Base-by-base conservation (phyloP, 371 early-diverging fungal genomes). In the Entomophthora muscae region DNA sequence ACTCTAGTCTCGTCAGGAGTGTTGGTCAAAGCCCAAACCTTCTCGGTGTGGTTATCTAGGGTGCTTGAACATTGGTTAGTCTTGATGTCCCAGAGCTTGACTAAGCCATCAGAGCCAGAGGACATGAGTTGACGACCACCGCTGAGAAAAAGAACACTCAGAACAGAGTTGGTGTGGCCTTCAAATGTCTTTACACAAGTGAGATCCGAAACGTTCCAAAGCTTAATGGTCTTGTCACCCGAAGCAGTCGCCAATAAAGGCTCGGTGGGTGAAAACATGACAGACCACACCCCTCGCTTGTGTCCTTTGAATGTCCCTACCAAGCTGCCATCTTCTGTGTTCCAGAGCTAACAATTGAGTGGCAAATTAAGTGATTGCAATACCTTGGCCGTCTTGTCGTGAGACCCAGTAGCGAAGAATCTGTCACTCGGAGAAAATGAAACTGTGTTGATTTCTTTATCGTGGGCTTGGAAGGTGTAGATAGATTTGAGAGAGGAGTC, bases 361-460 rank as follows among this genome's bases (percentile, higher is more conserved):
- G 52, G 23, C 51, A 10, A 63, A 53, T 30, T 17, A 55, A 12
- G 27, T 23, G 10, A 42, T 42, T 42, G 10, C 0, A 12, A 27
- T 24, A 95, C 68, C 76, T 93, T 95, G 66, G 91, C 93, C 0
- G 92, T 85, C 74, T 92, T 96, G 75, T 99, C 99, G 71, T 95
- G 95, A 29, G 96, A 93, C 23, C 90, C 98, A 3, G 95, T 91
- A 0, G 94, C 98, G 77, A 98, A 91, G 17, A 89, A 68, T 61
- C 84, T 82, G 71, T 94, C 91, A 73, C 93, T 93, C 1, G 94
- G 94, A 1, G 95, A 82, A 29, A 98, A 79, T 30, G 88, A 81
- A 29, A 99, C 79, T 1, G 91, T 78, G 69, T 98, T 96, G 70
- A 99, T 94, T 70, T 98, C 98, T 75, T 93, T 95, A 31, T 94